Conservation (phyloP, 106 monocot genomes). For the Alisma plantagoaquatica region DNA sequence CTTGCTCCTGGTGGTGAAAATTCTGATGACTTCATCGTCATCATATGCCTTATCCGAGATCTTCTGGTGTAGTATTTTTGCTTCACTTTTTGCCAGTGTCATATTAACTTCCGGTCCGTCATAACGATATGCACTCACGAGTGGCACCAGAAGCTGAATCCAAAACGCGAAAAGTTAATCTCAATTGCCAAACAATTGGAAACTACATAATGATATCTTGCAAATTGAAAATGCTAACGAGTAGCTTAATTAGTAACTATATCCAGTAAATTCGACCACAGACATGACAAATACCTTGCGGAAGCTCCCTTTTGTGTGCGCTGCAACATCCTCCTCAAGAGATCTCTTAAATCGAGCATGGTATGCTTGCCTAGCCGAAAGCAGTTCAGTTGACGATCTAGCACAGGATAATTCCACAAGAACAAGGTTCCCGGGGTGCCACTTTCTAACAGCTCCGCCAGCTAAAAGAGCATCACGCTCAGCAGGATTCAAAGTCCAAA, state of each 20-base stretch:
- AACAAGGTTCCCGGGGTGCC: constrained; percentile 31
- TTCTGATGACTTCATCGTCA: constrained; percentile 67
- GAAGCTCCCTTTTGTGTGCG: constrained; percentile 52
- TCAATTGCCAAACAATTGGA: too few relatives aligned
- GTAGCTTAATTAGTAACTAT: too few relatives aligned
- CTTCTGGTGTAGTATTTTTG: constrained; percentile 60
- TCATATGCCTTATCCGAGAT: constrained; percentile 46
- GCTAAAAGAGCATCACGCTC: constrained; percentile 73
- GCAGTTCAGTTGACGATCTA: constrained; percentile 31
- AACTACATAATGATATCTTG: too few relatives aligned
- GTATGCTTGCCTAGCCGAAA: constrained; percentile 46
- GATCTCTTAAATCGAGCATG: constrained; percentile 60
- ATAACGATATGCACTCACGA: constrained; percentile 54
- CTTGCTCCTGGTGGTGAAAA: constrained; percentile 72
- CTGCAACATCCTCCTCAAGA: constrained; percentile 81
- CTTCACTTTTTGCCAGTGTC: constrained; percentile 61
- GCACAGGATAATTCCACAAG: constrained; percentile 62
- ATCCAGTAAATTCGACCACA: too few relatives aligned
- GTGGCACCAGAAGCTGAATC: constrained; percentile 65
- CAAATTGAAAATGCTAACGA: too few relatives aligned
- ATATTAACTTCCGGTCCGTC: constrained; percentile 55
- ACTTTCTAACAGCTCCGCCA: constrained; percentile 37
- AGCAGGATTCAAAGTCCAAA: constrained; percentile 63
- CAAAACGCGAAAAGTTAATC: too few relatives aligned
- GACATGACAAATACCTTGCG: constrained; percentile 51